These are phyloP conservation scores for Beauveria rudraprayagi DNA, from an alignment of 2,329 filamentous ascomycete species.

Conservation along the genomic window DNA sequence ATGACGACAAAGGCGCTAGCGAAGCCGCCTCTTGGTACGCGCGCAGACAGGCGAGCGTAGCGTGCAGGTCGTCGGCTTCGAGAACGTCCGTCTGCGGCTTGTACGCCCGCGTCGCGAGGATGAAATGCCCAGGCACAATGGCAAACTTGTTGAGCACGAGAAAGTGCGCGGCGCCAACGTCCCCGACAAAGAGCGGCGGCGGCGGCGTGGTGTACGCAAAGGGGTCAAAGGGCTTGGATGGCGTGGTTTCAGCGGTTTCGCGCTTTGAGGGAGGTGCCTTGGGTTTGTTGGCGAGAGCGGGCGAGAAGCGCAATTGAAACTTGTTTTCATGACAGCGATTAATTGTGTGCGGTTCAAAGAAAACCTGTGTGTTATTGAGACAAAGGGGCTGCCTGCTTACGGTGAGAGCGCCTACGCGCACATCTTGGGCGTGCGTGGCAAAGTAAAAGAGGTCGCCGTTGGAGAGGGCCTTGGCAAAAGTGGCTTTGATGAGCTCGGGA, in stretches of 20 bases:
- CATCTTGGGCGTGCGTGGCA: slow-evolving; percentile 43
- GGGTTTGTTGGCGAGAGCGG: slow-evolving; percentile 60
- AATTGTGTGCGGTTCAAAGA: too few relatives aligned
- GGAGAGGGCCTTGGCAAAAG: slow-evolving; percentile 40
- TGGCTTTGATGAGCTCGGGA: slow-evolving; percentile 40
- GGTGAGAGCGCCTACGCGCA: slow-evolving; percentile 34
- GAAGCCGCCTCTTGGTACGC: slow-evolving; percentile 35
- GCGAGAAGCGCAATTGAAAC: slow-evolving; percentile 69
- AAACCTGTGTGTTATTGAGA: neutral
- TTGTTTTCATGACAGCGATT: slow-evolving; percentile 29
- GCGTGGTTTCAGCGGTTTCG: slow-evolving; percentile 19
- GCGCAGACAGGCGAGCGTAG: slow-evolving; percentile 52
- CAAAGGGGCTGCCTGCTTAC: slow-evolving; percentile 27
- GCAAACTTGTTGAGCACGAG: slow-evolving; percentile 71
- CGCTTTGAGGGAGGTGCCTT: slow-evolving; percentile 32
- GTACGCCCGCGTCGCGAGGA: slow-evolving; percentile 57
- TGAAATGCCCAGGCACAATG: slow-evolving; percentile 62
- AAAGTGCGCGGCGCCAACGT: slow-evolving; percentile 46
- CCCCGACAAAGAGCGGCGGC: slow-evolving; percentile 44
- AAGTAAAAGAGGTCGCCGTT: slow-evolving; percentile 46
- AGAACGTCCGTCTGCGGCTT: slow-evolving; percentile 58
- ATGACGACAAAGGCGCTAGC: neutral
- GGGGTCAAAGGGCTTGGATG: slow-evolving; percentile 45
- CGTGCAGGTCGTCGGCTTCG: slow-evolving; percentile 51
- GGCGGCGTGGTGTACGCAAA: slow-evolving; percentile 50